phyloP scores from a whole-genome alignment of 2,329 filamentous ascomycete species.

The Talaromyces atroroseus region DNA sequence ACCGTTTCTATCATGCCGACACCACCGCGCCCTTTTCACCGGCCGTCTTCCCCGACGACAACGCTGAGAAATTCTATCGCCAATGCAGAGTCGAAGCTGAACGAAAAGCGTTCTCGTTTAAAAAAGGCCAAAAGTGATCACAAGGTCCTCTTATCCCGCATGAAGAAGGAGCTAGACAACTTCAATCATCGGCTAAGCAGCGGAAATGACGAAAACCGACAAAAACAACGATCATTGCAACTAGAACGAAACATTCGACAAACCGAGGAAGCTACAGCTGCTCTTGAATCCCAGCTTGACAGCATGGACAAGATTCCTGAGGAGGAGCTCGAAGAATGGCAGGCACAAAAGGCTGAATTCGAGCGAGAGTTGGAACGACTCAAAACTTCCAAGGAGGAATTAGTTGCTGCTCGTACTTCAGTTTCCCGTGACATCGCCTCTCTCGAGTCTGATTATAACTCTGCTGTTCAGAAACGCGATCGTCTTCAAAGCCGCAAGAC shows the following conservation, averaged over 20 bases:
- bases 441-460: conserved; percentile 49
- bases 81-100: conserved; percentile 56
- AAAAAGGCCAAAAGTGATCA: conserved; percentile 59
- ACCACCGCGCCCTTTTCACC: conserved; percentile 53
- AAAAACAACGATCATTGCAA: conserved; percentile 57
- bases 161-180: conserved; percentile 58
- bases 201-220: conserved; percentile 56
- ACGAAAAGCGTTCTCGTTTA: conserved; percentile 54
- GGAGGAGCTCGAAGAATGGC: conserved; percentile 50
- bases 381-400: conserved; percentile 46
- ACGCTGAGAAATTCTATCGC: conserved; percentile 61
- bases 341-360: conserved; percentile 49
- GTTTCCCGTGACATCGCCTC: conserved; percentile 48
- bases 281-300: conserved; percentile 50
- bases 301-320: conserved; percentile 53
- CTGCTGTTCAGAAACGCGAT: conserved; percentile 53
- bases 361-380: conserved; percentile 50
- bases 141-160: conserved; percentile 51
- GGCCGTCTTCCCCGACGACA: conserved; percentile 59
- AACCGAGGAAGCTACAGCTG: conserved; percentile 57
- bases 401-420: conserved; percentile 46
- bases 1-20: conserved; percentile 27
- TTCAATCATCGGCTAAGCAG: conserved; percentile 54
- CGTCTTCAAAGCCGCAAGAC: conserved; percentile 53
- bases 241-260: conserved; percentile 58